Percentiles rank a stretch among this genome's conserved stretches.
Evolutionary conservation across 306 rosid genomes (phyloP).

Genomic region (Delonix regia): DNA sequence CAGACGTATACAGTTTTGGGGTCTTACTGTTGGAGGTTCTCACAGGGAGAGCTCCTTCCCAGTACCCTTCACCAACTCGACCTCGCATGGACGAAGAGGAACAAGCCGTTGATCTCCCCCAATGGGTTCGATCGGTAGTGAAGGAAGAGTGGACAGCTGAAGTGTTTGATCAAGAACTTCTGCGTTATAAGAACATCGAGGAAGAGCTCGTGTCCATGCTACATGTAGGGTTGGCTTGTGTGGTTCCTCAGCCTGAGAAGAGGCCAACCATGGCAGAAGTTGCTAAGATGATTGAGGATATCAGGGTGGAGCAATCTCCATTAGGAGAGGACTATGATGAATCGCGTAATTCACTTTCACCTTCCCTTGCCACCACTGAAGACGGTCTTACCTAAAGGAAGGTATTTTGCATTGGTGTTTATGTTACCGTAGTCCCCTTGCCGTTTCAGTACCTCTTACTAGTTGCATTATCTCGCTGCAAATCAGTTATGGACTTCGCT

Average conservation of each 20-base stretch:
- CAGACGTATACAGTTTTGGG: conserved; percentile 86
- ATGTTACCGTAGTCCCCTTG: not conserved
- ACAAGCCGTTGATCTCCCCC: conserved; percentile 70
- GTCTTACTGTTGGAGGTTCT: conserved; percentile 80
- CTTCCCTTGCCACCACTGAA: conserved; percentile 88
- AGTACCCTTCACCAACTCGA: conserved; percentile 59
- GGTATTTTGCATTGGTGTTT: not conserved
- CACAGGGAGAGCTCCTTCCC: conserved; percentile 76
- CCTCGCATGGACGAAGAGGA: conserved; percentile 57
- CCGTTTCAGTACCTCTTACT: conserved; percentile 2
- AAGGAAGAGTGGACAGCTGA: conserved; percentile 94
- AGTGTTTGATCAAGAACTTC: conserved; percentile 86
- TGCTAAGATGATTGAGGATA: conserved; percentile 86
- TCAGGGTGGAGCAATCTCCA: conserved; percentile 92
- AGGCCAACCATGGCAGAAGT: conserved; percentile 87
- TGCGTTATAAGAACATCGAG: conserved; percentile 95
- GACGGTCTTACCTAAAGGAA: conserved; percentile 54
- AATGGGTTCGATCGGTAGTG: conserved; percentile 87
- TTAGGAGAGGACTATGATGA: conserved; percentile 82
- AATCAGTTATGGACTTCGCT: conserved; percentile 13
- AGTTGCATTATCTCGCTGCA: conserved; percentile 49
- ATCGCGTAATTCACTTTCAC: conserved; percentile 77
- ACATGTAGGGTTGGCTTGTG: conserved; percentile 82
- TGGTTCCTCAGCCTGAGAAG: conserved; percentile 65
- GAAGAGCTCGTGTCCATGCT: conserved; percentile 92